A percentile compares a stretch with the other conserved stretches of the same genome.
Conservation (phyloP, 352 stramenopile genomes). For the Phytopythium sindhum region DNA sequence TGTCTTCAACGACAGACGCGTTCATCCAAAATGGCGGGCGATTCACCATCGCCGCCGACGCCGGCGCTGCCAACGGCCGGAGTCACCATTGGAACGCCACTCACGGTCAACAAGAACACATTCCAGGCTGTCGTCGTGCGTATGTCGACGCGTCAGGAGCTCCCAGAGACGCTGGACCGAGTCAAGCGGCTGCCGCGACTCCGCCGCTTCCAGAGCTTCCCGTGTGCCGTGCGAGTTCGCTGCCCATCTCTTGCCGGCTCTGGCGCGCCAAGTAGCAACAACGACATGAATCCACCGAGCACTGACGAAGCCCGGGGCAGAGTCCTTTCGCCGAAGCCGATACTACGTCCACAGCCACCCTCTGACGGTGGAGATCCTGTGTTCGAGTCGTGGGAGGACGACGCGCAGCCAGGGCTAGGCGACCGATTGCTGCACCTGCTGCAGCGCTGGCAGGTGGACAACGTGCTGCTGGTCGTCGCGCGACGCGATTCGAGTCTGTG, state of each 20-base stretch:
- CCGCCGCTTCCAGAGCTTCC: constrained; percentile 44
- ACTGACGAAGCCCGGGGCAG: not conserved
- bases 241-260: not conserved
- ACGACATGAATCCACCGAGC: not conserved
- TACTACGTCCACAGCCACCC: constrained; percentile 6
- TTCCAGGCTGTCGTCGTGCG: constrained; percentile 66
- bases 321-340: not conserved
- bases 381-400: constrained; percentile 53
- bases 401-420: constrained; percentile 47
- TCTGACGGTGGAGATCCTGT: constrained; percentile 22
- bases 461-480: constrained; percentile 63
- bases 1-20: not conserved
- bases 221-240: constrained; percentile 43
- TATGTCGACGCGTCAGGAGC: constrained; percentile 19
- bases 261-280: not conserved
- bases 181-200: constrained; percentile 35
- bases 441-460: constrained; percentile 77
- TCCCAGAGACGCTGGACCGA: constrained; percentile 19
- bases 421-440: constrained; percentile 79
- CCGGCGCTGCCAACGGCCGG: not conserved
- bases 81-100: constrained; percentile 40
- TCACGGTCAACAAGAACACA: constrained; percentile 65
- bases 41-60: not conserved
- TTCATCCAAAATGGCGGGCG: not conserved
- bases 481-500: constrained; percentile 63